Percentiles rank a stretch among this genome's conserved stretches.
Conservation (phyloP, 257 asterid genomes). For the Linderniella brevidens region DNA sequence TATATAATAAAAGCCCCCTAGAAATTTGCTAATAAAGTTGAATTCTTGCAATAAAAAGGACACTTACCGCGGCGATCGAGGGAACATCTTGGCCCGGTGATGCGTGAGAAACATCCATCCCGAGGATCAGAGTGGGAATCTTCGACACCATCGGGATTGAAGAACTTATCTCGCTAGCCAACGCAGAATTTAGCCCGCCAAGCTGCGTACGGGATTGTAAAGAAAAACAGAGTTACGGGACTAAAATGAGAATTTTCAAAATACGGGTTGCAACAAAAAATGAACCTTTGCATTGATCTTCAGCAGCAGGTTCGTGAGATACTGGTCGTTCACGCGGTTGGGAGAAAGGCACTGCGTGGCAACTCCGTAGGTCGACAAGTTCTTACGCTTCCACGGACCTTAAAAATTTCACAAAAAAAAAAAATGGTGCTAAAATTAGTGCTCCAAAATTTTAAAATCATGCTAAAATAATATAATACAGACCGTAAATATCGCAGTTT, state of each 20-base stretch:
- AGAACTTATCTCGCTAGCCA: slow-evolving; percentile 39
- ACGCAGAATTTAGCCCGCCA: slow-evolving; percentile 71
- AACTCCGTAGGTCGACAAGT: slow-evolving; percentile 69
- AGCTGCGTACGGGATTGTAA: slow-evolving; percentile 38
- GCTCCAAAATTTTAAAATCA: slow-evolving; percentile 2
- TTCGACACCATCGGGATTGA: slow-evolving; percentile 57
- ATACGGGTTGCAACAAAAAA: slow-evolving; percentile 1
- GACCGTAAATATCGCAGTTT: slow-evolving; percentile 71
- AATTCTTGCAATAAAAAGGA: not conserved
- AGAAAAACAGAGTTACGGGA: not conserved
- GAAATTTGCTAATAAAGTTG: not conserved
- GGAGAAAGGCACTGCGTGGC: slow-evolving; percentile 86
- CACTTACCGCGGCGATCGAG: slow-evolving; percentile 78
- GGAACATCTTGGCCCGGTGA: slow-evolving; percentile 95
- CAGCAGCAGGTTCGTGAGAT: slow-evolving; percentile 57
- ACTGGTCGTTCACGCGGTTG: slow-evolving; percentile 56
- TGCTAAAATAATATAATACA: slow-evolving; percentile 9
- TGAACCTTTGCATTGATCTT: slow-evolving; percentile 87
- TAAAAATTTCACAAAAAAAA: too few relatives aligned
- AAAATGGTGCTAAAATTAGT: too few relatives aligned
- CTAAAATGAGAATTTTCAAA: not conserved
- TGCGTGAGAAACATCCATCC: slow-evolving; percentile 96
- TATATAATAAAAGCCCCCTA: too few relatives aligned
- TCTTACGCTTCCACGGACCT: slow-evolving; percentile 95
- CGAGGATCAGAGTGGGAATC: slow-evolving; percentile 66